These are phyloP conservation scores for Leccinum disarticulatum DNA, from an alignment of 768 basidiomycete genomes.

Conservation along the genomic window DNA sequence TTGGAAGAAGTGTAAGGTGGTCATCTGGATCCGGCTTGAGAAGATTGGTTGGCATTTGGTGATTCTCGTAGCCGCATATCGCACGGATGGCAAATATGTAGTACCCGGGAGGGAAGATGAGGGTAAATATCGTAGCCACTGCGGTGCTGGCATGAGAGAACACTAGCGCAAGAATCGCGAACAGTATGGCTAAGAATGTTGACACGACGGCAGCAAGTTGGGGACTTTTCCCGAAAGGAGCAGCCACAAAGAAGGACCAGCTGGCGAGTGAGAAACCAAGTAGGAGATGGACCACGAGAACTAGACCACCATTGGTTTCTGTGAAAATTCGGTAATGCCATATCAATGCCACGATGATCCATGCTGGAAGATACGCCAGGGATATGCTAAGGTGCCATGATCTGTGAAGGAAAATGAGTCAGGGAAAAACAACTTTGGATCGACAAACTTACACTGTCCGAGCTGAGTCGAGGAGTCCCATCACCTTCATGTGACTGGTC, in stretches of 20 bases:
- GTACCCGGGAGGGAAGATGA: conserved; percentile 75
- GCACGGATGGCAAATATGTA: conserved; percentile 71
- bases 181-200: conserved; percentile 63
- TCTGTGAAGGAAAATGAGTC: conserved; percentile 19
- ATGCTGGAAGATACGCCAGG: conserved; percentile 70
- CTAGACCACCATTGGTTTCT: conserved; percentile 54
- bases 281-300: conserved; percentile 65
- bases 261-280: conserved; percentile 66
- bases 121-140: conserved; percentile 58
- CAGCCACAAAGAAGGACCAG: conserved; percentile 70
- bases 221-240: conserved; percentile 70
- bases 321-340: conserved; percentile 73
- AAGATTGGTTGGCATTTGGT: conserved; percentile 52
- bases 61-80: conserved; percentile 66
- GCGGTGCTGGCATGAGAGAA: conserved; percentile 42
- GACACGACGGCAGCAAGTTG: conserved; percentile 68
- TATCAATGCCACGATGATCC: conserved; percentile 62
- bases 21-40: conserved; percentile 61
- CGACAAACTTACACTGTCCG: conserved; percentile 49
- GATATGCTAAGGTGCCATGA: conserved; percentile 70
- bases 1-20: conserved; percentile 50
- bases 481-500: conserved; percentile 74
- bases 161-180: conserved; percentile 66
- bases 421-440: not conserved
- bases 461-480: conserved; percentile 75